Percentiles rank a stretch among this genome's conserved stretches.
Conservation (phyloP, 495 filamentous ascomycete species). For the Aspergillus funiculosus region DNA sequence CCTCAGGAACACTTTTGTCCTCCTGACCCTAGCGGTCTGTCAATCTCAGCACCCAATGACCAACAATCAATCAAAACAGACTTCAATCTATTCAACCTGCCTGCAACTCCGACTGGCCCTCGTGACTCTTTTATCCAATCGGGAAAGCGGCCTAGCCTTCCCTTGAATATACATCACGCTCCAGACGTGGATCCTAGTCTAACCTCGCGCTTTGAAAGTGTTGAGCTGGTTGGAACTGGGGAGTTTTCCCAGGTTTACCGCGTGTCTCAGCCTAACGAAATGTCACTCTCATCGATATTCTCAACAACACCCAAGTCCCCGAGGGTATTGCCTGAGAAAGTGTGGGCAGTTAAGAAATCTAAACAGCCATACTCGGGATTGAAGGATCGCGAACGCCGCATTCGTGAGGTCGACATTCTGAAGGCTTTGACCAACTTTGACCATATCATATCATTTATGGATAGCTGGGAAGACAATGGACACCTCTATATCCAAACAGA, state of each 20-base stretch:
- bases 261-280: constrained; percentile 51
- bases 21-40: constrained; percentile 75
- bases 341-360: constrained; percentile 92
- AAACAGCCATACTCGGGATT: constrained; percentile 68
- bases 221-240: constrained; percentile 73
- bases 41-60: constrained; percentile 59
- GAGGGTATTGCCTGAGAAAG: constrained; percentile 42
- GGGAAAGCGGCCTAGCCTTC: constrained; percentile 44
- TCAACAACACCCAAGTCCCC: constrained; percentile 37
- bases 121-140: constrained; percentile 53
- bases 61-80: constrained; percentile 38
- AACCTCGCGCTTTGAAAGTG: constrained; percentile 64
- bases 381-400: constrained; percentile 68
- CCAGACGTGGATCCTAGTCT: constrained; percentile 66
- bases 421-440: constrained; percentile 65
- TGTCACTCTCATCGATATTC: constrained; percentile 42
- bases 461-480: constrained; percentile 76
- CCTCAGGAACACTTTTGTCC: constrained; percentile 68
- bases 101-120: constrained; percentile 74
- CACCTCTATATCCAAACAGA: constrained; percentile 96
- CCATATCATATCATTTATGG: constrained; percentile 73
- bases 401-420: constrained; percentile 74
- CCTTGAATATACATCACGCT: constrained; percentile 50
- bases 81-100: constrained; percentile 46
- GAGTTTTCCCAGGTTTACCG: constrained; percentile 92